A percentile compares a stretch with the other conserved stretches of the same genome.
These are phyloP conservation scores for Xylariaceae sp. DNA, from an alignment of 2,329 filamentous ascomycete genomes.

Conservation along the genomic window DNA sequence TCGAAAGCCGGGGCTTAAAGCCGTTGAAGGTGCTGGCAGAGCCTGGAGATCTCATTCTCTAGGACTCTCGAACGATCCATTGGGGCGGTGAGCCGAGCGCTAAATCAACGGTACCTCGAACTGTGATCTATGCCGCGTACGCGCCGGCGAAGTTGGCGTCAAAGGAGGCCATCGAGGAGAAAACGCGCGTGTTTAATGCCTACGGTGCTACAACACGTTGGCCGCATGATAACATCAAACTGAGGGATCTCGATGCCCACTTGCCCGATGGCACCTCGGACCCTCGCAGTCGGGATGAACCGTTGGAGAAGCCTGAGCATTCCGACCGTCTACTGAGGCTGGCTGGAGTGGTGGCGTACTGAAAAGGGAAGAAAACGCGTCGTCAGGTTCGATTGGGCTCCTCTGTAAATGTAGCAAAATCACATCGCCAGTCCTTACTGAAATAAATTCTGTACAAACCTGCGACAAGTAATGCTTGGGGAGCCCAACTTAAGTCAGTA, in stretches of 20 bases:
- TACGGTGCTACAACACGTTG: slow-evolving; percentile 42
- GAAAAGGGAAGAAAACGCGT: not conserved
- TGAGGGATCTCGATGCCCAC: slow-evolving; percentile 1
- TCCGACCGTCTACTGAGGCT: slow-evolving; percentile 2
- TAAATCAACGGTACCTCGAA: slow-evolving; percentile 26
- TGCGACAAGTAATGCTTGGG: no score
- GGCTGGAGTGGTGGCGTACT: slow-evolving; percentile 3
- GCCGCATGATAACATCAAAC: slow-evolving; percentile 24
- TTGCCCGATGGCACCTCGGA: slow-evolving; percentile 2
- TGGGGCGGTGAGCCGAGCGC: slow-evolving; percentile 37
- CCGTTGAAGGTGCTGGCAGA: slow-evolving; percentile 40
- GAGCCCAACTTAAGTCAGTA: no score
- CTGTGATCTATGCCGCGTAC: slow-evolving; percentile 40
- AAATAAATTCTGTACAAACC: no score
- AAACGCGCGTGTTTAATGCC: slow-evolving; percentile 40
- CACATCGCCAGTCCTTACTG: no score
- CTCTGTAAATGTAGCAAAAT: no score
- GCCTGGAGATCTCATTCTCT: slow-evolving; percentile 43
- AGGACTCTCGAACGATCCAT: slow-evolving; percentile 37
- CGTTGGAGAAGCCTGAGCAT: slow-evolving; percentile 1
- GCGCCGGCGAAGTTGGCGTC: slow-evolving; percentile 39
- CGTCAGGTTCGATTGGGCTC: no score
- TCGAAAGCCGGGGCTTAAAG: slow-evolving; percentile 31
- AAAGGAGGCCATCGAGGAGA: slow-evolving; percentile 40
- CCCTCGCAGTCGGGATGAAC: slow-evolving; percentile 2